A percentile compares a stretch with the other conserved stretches of the same genome.
Conservation (phyloP, 164 flowering plant species). For the Stephania japonica region DNA sequence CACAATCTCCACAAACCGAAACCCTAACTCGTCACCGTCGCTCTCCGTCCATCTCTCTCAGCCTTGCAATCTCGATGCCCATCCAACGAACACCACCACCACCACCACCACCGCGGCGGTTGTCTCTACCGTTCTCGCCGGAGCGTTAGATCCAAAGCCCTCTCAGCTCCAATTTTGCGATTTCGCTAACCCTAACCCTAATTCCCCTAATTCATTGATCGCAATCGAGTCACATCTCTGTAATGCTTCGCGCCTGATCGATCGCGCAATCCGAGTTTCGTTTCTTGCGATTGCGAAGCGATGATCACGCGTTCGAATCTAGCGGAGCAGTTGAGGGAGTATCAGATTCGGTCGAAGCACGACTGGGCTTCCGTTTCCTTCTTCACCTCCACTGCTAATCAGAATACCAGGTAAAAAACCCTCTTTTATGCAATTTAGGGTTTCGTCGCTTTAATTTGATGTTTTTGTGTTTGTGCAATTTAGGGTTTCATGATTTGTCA, state of each 20-base stretch:
- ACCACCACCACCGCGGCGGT: too few relatives aligned
- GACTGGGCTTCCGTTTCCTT: conserved; percentile 91
- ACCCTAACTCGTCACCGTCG: too few relatives aligned
- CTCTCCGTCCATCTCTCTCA: not conserved
- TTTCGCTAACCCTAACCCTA: too few relatives aligned
- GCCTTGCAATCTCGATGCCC: not conserved
- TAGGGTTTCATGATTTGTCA: not conserved
- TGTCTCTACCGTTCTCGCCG: too few relatives aligned
- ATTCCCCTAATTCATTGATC: too few relatives aligned
- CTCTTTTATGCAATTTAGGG: not conserved
- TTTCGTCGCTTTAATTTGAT: not conserved
- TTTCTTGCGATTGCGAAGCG: not conserved
- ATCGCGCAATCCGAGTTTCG: not conserved
- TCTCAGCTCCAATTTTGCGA: too few relatives aligned
- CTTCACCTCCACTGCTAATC: conserved; percentile 66
- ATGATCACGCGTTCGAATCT: conserved; percentile 93
- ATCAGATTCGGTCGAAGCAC: conserved; percentile 90
- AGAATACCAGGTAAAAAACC: conserved; percentile 46
- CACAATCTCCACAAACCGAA: too few relatives aligned
- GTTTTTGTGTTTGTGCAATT: not conserved
- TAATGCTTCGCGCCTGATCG: not conserved
- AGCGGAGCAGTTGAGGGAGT: conserved; percentile 86
- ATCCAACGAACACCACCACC: too few relatives aligned
- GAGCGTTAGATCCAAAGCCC: too few relatives aligned
- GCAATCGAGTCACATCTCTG: too few relatives aligned